Evolutionary conservation across 2,329 filamentous ascomycete species (phyloP), one percentile per base, ranked within the genome.

Genomic region (Colletotrichum camelliae): DNA sequence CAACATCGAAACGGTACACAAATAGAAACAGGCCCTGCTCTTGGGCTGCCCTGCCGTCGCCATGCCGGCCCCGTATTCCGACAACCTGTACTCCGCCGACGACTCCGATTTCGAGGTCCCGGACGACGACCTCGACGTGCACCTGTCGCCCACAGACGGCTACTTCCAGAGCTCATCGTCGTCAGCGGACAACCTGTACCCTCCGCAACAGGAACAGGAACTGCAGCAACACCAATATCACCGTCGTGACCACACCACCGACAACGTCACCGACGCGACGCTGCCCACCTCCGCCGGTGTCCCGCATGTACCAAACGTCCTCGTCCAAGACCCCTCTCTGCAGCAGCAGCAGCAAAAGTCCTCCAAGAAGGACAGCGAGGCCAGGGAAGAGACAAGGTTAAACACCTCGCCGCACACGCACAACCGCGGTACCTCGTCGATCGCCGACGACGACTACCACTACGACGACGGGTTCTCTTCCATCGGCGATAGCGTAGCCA

Each of bases 71-170:
- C 86, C 86, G n/a, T 87, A 88, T 81, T 86, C 87, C 31, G 82
- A 81, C 73, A 81, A 85, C 52, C 61, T 79, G 65, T 78, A 77
- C 67, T 78, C 76, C 73, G 69, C 43, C 57, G 68, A 75, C 60
- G 77, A 72, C 39, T 58, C 37, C 69, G 73, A 75, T 29, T 67
- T 74, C 61, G 77, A 75, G 33, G 52, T 27, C 35, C 69, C 77
- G 16, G 80, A 82, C 69, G 82, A 85, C 55, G 60, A 70, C 60
- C 66, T 76, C 66, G 66, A 75, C 31, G 55, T 18, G 39, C 74
- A 76, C 57, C 82, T 89, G 72, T 90, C 88, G 35, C 88, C 88
- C 52, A 86, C 87, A n/a, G 87, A 90, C 76, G 88, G 88, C 43
- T 89, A 89, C 84, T 90, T 90, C 80, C 84, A 85, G 79, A 79